Evolutionary conservation across 148 eudicot genomes (phyloP).

Genomic region (Vaccinium macrocarpon): DNA sequence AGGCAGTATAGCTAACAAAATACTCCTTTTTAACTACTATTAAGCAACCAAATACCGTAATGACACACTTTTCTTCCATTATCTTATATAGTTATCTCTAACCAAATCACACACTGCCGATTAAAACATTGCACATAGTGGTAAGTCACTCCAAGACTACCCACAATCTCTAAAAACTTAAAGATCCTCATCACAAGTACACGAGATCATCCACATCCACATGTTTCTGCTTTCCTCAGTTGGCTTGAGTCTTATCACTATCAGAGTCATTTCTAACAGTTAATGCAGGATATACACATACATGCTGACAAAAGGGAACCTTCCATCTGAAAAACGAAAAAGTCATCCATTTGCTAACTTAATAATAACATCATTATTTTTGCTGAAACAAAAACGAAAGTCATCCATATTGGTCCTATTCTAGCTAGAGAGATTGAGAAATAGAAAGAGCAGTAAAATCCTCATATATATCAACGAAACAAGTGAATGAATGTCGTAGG

Average conservation of each 20-base stretch:
- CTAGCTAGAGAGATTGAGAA: neutral
- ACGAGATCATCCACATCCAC: no score
- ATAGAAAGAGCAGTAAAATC: neutral
- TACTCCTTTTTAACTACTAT: neutral
- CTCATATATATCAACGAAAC: neutral
- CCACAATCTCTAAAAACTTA: neutral
- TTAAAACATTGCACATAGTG: neutral
- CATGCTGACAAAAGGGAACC: neutral
- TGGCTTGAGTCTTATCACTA: neutral
- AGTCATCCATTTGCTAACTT: neutral
- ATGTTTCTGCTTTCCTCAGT: neutral
- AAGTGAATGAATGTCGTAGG: neutral
- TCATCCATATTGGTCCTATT: neutral
- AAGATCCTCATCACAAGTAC: neutral
- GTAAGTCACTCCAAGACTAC: neutral
- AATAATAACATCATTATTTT: neutral
- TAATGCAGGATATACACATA: neutral
- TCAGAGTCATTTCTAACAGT: neutral
- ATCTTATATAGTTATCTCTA: neutral
- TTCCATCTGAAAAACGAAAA: neutral
- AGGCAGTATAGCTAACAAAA: neutral
- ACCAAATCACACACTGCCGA: neutral
- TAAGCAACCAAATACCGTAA: neutral
- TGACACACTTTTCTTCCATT: neutral
- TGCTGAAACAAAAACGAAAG: neutral